Conservation (phyloP, 768 basidiomycete species). For the Amanita pallidorosea region DNA sequence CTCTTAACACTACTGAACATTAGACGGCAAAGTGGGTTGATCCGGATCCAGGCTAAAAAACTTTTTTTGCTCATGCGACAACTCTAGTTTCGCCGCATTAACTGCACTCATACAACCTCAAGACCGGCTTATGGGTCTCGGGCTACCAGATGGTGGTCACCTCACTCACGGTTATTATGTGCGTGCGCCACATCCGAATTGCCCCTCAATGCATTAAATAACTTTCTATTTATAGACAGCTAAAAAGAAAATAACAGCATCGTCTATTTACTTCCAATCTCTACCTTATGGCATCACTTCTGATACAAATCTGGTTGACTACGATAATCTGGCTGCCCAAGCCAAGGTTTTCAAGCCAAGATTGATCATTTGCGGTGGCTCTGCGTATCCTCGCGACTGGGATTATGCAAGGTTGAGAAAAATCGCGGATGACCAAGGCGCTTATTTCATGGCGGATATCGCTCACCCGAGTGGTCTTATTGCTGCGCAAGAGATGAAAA, state of each 20-base stretch:
- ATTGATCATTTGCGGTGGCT: slow-evolving; percentile 94
- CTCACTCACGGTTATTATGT: slow-evolving; percentile 97
- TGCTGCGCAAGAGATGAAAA: slow-evolving; percentile 82
- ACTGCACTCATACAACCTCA: slow-evolving; percentile 95
- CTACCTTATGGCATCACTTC: slow-evolving; percentile 85
- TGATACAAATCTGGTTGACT: slow-evolving; percentile 83
- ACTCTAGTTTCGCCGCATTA: slow-evolving; percentile 83
- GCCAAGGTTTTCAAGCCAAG: slow-evolving; percentile 94
- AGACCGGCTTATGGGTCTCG: slow-evolving; percentile 98
- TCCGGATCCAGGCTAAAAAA: slow-evolving; percentile 1
- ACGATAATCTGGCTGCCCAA: slow-evolving; percentile 66
- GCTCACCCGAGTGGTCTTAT: slow-evolving; percentile 95
- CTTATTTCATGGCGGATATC: slow-evolving; percentile 93
- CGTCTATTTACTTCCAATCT: slow-evolving; percentile 99
- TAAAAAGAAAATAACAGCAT: slow-evolving; percentile 99
- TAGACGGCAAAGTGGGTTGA: slow-evolving; percentile 78
- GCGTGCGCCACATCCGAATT: slow-evolving; percentile 16
- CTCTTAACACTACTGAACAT: slow-evolving; percentile 10
- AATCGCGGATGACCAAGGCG: slow-evolving; percentile 79
- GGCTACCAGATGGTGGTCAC: slow-evolving; percentile 95
- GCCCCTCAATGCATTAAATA: slow-evolving; percentile 4
- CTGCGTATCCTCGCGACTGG: slow-evolving; percentile 98
- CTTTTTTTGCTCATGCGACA: slow-evolving; percentile 1
- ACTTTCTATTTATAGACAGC: slow-evolving; percentile 49
- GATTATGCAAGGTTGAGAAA: slow-evolving; percentile 80